Percentiles rank a stretch among this genome's conserved stretches.
phyloP scores from a whole-genome alignment of 495 filamentous ascomycete species.

The Aspergillus egyptiacus region DNA sequence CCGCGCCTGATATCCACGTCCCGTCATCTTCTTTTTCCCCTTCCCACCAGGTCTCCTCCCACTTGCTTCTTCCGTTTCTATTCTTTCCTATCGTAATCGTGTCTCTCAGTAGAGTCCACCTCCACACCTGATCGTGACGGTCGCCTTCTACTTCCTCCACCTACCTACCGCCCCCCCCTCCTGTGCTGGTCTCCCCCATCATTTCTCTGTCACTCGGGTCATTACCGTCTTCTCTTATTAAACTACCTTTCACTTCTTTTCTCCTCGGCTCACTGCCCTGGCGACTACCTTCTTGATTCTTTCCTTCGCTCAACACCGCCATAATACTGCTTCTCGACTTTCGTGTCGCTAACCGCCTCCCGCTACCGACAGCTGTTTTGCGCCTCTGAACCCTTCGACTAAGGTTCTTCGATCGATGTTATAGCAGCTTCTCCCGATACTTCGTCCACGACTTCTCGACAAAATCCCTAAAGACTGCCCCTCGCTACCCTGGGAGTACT shows the following conservation, averaged over 20 bases:
- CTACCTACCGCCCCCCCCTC: slow-evolving; percentile 29
- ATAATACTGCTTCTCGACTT: slow-evolving; percentile 23
- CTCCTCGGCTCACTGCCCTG: slow-evolving; percentile 2
- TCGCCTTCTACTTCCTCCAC: slow-evolving; percentile 24
- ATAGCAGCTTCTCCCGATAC: slow-evolving; percentile 10
- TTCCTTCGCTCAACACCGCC: slow-evolving; percentile 25
- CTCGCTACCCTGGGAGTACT: slow-evolving; percentile 8
- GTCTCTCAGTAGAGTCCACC: slow-evolving; percentile 17
- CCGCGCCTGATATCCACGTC: slow-evolving; percentile 25
- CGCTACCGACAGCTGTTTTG: slow-evolving; percentile 18
- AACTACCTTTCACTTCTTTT: slow-evolving; percentile 11
- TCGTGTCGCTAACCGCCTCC: slow-evolving; percentile 34
- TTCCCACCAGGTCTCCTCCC: not conserved
- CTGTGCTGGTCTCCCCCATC: slow-evolving; percentile 25
- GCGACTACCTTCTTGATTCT: slow-evolving; percentile 12
- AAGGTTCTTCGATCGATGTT: slow-evolving; percentile 13
- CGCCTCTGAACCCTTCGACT: slow-evolving; percentile 20
- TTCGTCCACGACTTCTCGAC: slow-evolving; percentile 6
- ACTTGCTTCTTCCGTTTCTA: not conserved
- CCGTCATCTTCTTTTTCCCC: slow-evolving; percentile 5
- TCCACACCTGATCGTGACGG: slow-evolving; percentile 23
- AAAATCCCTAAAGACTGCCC: not conserved
- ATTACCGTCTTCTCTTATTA: slow-evolving; percentile 5
- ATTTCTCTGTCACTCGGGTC: slow-evolving; percentile 18
- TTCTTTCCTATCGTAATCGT: not conserved